Conservation (phyloP, 495 filamentous ascomycete genomes). For the Clohesyomyces aquaticus region DNA sequence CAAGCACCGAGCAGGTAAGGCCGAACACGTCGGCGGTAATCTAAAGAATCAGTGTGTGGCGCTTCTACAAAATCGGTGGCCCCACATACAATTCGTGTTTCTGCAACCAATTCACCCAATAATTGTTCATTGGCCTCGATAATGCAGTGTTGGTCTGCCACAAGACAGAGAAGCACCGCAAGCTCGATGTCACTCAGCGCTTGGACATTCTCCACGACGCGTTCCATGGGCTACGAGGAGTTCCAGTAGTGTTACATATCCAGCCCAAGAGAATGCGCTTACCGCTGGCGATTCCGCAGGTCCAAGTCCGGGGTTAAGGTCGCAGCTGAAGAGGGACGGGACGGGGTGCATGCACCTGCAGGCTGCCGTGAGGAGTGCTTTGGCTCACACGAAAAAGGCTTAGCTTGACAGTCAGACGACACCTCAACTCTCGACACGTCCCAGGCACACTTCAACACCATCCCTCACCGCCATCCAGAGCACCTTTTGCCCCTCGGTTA, state of each 20-base stretch:
- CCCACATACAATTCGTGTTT: slow-evolving; percentile 67
- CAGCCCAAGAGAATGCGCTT: not conserved
- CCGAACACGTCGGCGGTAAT: slow-evolving; percentile 72
- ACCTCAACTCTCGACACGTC: not conserved
- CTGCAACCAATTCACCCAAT: slow-evolving; percentile 67
- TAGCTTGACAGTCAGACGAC: not conserved
- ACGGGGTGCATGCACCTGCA: not conserved
- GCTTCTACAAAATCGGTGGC: not conserved
- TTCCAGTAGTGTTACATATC: not conserved
- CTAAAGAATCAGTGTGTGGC: slow-evolving; percentile 46
- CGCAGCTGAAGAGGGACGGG: no score
- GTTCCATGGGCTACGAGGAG: slow-evolving; percentile 57
- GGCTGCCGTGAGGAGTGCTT: not conserved
- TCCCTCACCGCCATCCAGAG: not conserved
- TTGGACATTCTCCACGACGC: slow-evolving; percentile 66
- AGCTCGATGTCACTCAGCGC: slow-evolving; percentile 86
- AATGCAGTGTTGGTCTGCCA: slow-evolving; percentile 82
- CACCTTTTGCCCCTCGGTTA: no score
- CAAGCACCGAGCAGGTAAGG: slow-evolving; percentile 66
- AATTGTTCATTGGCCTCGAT: slow-evolving; percentile 69
- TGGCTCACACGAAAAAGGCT: not conserved
- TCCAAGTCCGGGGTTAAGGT: no score
- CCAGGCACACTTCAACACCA: slow-evolving; percentile 9
- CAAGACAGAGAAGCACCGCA: slow-evolving; percentile 77
- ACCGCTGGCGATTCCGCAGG: no score